These are phyloP conservation scores for Salix koriyanagi DNA, from an alignment of 345 rosid species.

Conservation along the genomic window DNA sequence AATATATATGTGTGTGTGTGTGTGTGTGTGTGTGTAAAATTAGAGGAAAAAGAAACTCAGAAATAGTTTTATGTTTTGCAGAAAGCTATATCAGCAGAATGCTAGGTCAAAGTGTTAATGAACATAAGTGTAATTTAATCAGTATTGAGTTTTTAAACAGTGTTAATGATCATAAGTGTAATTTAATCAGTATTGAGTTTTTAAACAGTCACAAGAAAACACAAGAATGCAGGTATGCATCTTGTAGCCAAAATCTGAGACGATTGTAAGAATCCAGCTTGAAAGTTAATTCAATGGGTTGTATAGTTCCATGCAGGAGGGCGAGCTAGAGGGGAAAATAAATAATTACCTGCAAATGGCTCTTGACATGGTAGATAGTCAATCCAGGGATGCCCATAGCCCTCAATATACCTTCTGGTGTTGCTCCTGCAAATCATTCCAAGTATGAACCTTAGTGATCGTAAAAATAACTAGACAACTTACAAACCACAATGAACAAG, in stretches of 20 bases:
- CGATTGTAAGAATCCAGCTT: not conserved
- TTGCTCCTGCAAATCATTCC: conserved; percentile 41
- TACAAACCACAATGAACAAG: not conserved
- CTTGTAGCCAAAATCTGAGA: not conserved
- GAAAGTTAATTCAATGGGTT: not conserved
- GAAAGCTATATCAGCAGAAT: not conserved
- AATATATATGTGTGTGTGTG: not conserved
- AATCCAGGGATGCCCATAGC: conserved; percentile 46
- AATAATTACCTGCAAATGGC: conserved; percentile 58
- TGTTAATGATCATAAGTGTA: no score
- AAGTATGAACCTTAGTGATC: not conserved
- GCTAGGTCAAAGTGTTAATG: not conserved
- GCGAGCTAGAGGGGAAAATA: not conserved
- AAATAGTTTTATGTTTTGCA: not conserved
- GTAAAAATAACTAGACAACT: not conserved
- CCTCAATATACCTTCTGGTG: conserved; percentile 60
- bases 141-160: not conserved
- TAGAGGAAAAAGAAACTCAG: no score
- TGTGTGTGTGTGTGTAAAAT: not conserved
- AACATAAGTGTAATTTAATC: not conserved
- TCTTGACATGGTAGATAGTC: conserved; percentile 67
- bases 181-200: not conserved
- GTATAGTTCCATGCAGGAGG: not conserved
- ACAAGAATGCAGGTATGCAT: not conserved
- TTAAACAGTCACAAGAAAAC: not conserved